Percentiles rank a stretch among this genome's conserved stretches.
Conservation (phyloP, 2,329 filamentous ascomycete genomes). For the Botrytis sinoallii region DNA sequence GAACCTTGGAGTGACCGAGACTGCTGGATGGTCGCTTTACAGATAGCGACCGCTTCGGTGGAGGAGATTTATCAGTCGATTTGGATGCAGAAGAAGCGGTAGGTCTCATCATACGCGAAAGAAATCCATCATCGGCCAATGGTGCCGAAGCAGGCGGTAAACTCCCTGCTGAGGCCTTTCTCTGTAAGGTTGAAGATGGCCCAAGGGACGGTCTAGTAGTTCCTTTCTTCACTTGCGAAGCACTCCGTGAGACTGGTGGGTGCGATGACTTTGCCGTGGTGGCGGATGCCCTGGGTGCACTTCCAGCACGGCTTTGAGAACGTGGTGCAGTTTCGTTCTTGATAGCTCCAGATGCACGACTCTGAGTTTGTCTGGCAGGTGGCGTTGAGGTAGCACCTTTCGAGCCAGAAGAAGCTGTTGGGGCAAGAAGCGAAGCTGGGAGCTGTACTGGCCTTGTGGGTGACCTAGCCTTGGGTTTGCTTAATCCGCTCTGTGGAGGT, state of each 20-base stretch:
- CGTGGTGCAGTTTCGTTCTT: slow-evolving; percentile 36
- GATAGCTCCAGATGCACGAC: slow-evolving; percentile 42
- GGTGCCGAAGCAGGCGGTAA: slow-evolving; percentile 50
- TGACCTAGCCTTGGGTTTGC: slow-evolving; percentile 62
- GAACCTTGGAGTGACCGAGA: slow-evolving; percentile 31
- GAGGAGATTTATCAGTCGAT: slow-evolving; percentile 58
- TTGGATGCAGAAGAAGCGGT: slow-evolving; percentile 68
- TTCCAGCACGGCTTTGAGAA: slow-evolving; percentile 34
- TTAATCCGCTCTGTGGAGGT: slow-evolving; percentile 41
- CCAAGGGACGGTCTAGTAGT: slow-evolving; percentile 45
- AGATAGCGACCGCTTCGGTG: slow-evolving; percentile 37
- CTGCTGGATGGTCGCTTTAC: slow-evolving; percentile 31
- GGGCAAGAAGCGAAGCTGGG: slow-evolving; percentile 64
- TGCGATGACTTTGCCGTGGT: not conserved
- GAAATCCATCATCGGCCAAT: slow-evolving; percentile 63
- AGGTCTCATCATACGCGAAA: slow-evolving; percentile 79
- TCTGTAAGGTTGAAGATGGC: slow-evolving; percentile 48
- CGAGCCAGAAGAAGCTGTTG: slow-evolving; percentile 66
- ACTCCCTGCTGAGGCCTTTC: slow-evolving; percentile 52
- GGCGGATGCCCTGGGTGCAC: slow-evolving; percentile 21
- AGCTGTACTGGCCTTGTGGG: slow-evolving; percentile 66
- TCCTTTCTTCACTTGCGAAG: slow-evolving; percentile 31
- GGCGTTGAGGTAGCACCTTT: slow-evolving; percentile 48
- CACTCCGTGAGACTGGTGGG: slow-evolving; percentile 28
- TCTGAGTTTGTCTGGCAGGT: slow-evolving; percentile 42